Evolutionary conservation across 2,329 filamentous ascomycete genomes (phyloP).

Genomic region (Blastomyces emzantsi): DNA sequence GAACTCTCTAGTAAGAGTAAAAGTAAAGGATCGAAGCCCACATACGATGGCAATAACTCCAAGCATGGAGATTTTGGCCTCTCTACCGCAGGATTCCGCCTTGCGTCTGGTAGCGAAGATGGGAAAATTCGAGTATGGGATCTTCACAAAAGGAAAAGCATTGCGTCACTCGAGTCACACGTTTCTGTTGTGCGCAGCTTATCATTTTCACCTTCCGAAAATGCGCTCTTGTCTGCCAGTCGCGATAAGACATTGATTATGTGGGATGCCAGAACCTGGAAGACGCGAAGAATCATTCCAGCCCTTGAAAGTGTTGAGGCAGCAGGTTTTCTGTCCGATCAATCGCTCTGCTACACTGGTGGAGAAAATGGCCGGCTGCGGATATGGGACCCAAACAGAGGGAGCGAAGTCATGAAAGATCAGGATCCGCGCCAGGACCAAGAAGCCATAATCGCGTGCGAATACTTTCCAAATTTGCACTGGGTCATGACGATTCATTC

Average conservation of each 20-base stretch:
- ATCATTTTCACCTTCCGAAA: conserved; percentile 67
- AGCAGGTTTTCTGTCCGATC: conserved; percentile 66
- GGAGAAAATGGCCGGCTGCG: conserved; percentile 75
- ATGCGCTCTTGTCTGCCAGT: conserved; percentile 71
- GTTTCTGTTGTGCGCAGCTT: conserved; percentile 87
- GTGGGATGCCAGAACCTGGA: conserved; percentile 85
- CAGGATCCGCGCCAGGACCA: conserved; percentile 54
- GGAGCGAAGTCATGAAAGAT: conserved; percentile 68
- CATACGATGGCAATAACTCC: conserved; percentile 31
- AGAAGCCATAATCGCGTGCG: conserved; percentile 60
- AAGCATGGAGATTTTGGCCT: conserved; percentile 30
- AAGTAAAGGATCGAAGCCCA: conserved; percentile 34
- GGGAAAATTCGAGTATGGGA: conserved; percentile 91
- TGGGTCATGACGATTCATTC: conserved; percentile 76
- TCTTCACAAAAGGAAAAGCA: conserved; percentile 68
- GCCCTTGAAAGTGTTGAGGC: conserved; percentile 79
- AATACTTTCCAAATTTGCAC: conserved; percentile 56
- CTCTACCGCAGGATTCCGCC: conserved; percentile 55
- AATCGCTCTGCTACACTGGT: conserved; percentile 67
- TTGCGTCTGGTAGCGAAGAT: conserved; percentile 89
- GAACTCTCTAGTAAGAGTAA: conserved; percentile 37
- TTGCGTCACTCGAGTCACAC: conserved; percentile 78
- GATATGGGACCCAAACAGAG: conserved; percentile 71
- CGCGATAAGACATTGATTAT: conserved; percentile 90
- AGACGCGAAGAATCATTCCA: conserved; percentile 67